phyloP scores from a whole-genome alignment of 129 eudicot genomes.

The Flaveria linearis region DNA sequence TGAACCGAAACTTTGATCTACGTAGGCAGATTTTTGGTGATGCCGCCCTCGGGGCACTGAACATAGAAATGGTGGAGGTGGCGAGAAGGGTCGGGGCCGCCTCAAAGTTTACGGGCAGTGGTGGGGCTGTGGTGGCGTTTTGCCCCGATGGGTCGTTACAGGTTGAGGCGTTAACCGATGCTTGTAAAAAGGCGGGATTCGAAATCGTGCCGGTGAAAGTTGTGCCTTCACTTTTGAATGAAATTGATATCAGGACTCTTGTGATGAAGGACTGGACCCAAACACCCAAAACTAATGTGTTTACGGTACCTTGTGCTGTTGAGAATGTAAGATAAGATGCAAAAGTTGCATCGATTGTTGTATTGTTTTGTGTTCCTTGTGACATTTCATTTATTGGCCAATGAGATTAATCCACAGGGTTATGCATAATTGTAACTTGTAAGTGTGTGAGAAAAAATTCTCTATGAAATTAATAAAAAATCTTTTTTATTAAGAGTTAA shows the following conservation, averaged over 20 bases:
- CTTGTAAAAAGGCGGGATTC: conserved; percentile 68
- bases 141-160: conserved; percentile 81
- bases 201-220: conserved; percentile 49
- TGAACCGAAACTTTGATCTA: conserved; percentile 90
- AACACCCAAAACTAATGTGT: neutral
- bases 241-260: conserved; percentile 48
- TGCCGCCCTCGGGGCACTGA: conserved; percentile 72
- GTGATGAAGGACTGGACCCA: conserved; percentile 19
- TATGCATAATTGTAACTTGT: too few relatives aligned
- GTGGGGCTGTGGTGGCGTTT: conserved; percentile 89
- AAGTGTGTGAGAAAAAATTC: too few relatives aligned
- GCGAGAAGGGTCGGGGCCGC: conserved; percentile 91
- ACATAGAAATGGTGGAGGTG: conserved; percentile 88
- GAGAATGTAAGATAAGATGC: neutral
- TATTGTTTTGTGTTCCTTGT: neutral
- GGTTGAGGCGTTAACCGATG: conserved; percentile 61
- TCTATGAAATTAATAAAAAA: too few relatives aligned
- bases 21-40: conserved; percentile 89
- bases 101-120: conserved; percentile 91
- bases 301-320: conserved; percentile 9
- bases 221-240: conserved; percentile 54
- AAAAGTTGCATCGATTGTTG: neutral
- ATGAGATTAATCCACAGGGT: neutral
- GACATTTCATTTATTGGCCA: neutral
- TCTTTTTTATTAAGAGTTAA: too few relatives aligned